These are phyloP conservation scores for Aspergillus brasiliensis DNA, from an alignment of 2,329 filamentous ascomycete genomes.

Conservation along the genomic window DNA sequence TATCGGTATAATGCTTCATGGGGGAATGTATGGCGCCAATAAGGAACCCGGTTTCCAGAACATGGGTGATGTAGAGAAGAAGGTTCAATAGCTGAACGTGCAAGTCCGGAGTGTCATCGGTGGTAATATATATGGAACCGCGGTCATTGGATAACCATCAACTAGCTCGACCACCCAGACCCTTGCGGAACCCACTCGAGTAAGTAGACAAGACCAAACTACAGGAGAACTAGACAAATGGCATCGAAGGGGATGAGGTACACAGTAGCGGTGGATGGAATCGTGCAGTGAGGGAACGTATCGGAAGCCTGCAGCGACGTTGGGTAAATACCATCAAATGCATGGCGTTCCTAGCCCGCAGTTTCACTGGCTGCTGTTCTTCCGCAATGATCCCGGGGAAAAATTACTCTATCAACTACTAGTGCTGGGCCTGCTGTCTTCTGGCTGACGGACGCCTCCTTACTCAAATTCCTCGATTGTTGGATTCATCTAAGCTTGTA, in stretches of 20 bases:
- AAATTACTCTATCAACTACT: background rate
- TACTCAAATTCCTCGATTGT: background rate
- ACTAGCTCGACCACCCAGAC: background rate
- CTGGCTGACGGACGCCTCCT: background rate
- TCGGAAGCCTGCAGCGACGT: background rate
- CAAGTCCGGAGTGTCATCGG: constrained; percentile 7
- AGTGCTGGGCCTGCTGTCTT: background rate
- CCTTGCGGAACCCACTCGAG: background rate
- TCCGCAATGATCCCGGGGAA: background rate
- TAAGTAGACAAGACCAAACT: background rate
- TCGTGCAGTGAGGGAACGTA: background rate
- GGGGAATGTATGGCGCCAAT: background rate
- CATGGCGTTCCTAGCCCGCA: background rate
- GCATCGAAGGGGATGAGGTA: background rate
- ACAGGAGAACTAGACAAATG: background rate
- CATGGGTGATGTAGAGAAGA: background rate
- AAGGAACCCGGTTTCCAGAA: background rate
- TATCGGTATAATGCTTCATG: background rate
- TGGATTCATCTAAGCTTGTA: background rate
- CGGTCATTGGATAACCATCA: constrained; percentile 17
- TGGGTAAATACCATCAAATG: background rate
- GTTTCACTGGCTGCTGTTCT: background rate
- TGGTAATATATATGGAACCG: background rate
- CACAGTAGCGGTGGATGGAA: background rate
- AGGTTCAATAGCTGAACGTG: background rate